These are phyloP conservation scores for Talaromyces nanjingensis DNA, from an alignment of 495 filamentous ascomycete species.

Conservation along the genomic window DNA sequence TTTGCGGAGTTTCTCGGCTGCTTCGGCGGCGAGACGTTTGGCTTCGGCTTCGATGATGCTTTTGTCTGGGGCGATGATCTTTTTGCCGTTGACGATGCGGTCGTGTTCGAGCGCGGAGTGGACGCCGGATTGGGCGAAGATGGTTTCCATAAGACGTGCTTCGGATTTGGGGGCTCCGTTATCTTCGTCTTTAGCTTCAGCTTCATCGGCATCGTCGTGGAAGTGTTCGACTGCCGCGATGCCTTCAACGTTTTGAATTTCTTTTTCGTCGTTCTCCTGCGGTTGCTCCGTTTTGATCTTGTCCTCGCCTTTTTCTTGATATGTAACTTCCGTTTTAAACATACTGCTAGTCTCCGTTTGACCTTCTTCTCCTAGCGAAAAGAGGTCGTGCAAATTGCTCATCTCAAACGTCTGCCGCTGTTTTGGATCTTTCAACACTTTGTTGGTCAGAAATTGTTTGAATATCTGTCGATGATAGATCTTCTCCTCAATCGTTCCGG, in stretches of 20 bases:
- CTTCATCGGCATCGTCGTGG: conserved; percentile 32
- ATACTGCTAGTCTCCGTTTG: conserved; percentile 76
- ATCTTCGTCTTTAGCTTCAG: conserved; percentile 23
- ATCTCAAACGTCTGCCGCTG: conserved; percentile 80
- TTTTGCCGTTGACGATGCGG: conserved; percentile 67
- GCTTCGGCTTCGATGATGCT: conserved; percentile 77
- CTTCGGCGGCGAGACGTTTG: conserved; percentile 66
- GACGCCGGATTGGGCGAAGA: conserved; percentile 79
- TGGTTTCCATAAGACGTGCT: conserved; percentile 72
- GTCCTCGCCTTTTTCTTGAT: conserved; percentile 26
- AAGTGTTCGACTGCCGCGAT: conserved; percentile 53
- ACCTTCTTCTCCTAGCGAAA: conserved; percentile 64
- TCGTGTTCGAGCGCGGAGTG: conserved; percentile 86
- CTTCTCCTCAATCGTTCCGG: conserved; percentile 96
- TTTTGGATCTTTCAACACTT: conserved; percentile 87
- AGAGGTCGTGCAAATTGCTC: conserved; percentile 83
- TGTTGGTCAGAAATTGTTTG: conserved; percentile 93
- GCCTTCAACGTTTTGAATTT: conserved; percentile 46
- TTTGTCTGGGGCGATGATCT: conserved; percentile 56
- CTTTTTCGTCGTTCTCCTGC: conserved; percentile 25
- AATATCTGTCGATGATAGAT: conserved; percentile 98
- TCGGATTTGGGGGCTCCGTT: conserved; percentile 42
- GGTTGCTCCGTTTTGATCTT: background rate
- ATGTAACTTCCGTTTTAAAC: conserved; percentile 75
- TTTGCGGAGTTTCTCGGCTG: conserved; percentile 63